These are phyloP conservation scores for Phoma sp. DNA, from an alignment of 2,329 filamentous ascomycete genomes.

Conservation along the genomic window DNA sequence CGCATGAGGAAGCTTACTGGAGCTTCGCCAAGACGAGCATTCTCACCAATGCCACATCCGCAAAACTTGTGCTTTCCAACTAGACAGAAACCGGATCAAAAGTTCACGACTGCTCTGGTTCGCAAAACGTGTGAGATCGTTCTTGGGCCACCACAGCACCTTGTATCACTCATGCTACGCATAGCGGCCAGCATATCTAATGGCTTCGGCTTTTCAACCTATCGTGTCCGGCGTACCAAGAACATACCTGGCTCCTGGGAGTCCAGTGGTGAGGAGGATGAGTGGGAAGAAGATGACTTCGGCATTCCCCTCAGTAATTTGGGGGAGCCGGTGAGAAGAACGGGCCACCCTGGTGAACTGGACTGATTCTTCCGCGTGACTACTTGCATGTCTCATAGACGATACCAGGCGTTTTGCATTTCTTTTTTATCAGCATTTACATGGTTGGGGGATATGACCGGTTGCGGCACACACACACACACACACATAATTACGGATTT, in stretches of 20 bases:
- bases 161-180: slow-evolving; percentile 78
- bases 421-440: slow-evolving; percentile 27
- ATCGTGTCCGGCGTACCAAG: slow-evolving; percentile 37
- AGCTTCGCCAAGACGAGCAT: slow-evolving; percentile 62
- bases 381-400: slow-evolving; percentile 22
- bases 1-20: slow-evolving; percentile 54
- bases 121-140: slow-evolving; percentile 79
- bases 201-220: slow-evolving; percentile 47
- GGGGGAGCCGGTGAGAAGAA: slow-evolving; percentile 30
- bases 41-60: slow-evolving; percentile 71
- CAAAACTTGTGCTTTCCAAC: slow-evolving; percentile 68
- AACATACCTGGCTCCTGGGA: slow-evolving; percentile 61
- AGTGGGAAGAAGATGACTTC: slow-evolving; percentile 64
- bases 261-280: slow-evolving; percentile 61
- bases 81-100: slow-evolving; percentile 45
- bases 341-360: slow-evolving; percentile 33
- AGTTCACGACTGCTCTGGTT: slow-evolving; percentile 64
- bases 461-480: slow-evolving; percentile 10
- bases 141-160: slow-evolving; percentile 78
- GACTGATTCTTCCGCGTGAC: slow-evolving; percentile 27
- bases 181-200: slow-evolving; percentile 77
- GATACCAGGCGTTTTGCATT: slow-evolving; percentile 29
- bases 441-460: slow-evolving; percentile 25
- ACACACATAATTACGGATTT: slow-evolving; percentile 22
- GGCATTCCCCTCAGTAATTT: slow-evolving; percentile 54